phyloP scores from a whole-genome alignment of 2,329 filamentous ascomycete genomes.

The Neospermospora avenae region DNA sequence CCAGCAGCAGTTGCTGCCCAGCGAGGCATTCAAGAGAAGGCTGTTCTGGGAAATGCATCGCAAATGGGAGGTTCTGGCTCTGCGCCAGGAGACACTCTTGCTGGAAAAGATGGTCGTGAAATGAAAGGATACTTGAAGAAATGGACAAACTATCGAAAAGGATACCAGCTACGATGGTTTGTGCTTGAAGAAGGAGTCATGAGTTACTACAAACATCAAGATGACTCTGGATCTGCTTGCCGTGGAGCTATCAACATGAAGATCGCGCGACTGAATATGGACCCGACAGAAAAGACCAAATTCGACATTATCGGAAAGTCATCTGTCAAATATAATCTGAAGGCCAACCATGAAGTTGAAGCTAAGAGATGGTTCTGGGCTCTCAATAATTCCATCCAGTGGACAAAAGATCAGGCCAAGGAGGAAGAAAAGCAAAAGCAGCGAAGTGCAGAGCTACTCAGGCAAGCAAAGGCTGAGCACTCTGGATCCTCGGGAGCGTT shows the following conservation, averaged over 20 bases:
- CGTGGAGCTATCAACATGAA: constrained; percentile 98
- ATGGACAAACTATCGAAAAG: constrained; percentile 98
- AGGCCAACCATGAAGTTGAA: constrained; percentile 96
- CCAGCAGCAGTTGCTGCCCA: constrained; percentile 93
- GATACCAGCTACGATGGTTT: constrained; percentile 97
- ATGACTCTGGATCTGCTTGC: constrained; percentile 93
- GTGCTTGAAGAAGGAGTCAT: constrained; percentile 95
- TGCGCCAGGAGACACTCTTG: constrained; percentile 56
- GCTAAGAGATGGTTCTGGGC: constrained; percentile 99
- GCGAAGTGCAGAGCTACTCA: constrained; percentile 70
- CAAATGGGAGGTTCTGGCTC: constrained; percentile 49
- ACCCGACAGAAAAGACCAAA: constrained; percentile 92
- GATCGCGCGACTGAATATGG: constrained; percentile 93
- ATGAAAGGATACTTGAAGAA: constrained; percentile 99
- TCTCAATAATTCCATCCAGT: constrained; percentile 97
- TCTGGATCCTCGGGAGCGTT: constrained; percentile 39
- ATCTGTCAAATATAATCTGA: constrained; percentile 96
- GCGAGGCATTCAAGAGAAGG: constrained; percentile 94
- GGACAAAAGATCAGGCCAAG: constrained; percentile 93
- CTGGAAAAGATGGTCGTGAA: constrained; percentile 83
- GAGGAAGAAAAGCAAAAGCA: constrained; percentile 79
- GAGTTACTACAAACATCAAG: constrained; percentile 99
- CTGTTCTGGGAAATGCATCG: constrained; percentile 75
- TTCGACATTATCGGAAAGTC: constrained; percentile 98
- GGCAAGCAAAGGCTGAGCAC: constrained; percentile 77